Conservation (phyloP, 495 filamentous ascomycete species). For the Aspergillus leporis region DNA sequence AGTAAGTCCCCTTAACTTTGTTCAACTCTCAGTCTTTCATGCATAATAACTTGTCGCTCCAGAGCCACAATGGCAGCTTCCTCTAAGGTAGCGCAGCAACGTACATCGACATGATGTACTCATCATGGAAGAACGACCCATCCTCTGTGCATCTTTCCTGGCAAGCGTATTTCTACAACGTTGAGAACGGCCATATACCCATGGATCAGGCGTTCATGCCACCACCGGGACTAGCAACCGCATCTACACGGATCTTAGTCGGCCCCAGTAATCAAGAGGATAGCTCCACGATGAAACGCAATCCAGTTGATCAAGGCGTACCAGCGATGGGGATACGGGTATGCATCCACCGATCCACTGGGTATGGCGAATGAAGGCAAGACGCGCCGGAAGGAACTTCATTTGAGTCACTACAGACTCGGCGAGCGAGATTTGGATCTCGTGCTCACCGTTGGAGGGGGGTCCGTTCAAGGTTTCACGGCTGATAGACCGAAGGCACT, state of each 20-base stretch:
- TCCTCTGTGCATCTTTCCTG: constrained; percentile 85
- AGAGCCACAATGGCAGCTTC: constrained; percentile 66
- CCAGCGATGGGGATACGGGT: constrained; percentile 86
- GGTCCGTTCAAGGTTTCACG: constrained; percentile 77
- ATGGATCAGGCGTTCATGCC: no score
- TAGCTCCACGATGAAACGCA: constrained; percentile 76
- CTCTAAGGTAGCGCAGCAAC: constrained; percentile 82
- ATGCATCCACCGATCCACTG: constrained; percentile 82
- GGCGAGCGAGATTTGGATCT: constrained; percentile 81
- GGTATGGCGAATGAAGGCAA: constrained; percentile 73
- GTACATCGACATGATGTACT: constrained; percentile 94
- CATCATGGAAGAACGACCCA: constrained; percentile 84
- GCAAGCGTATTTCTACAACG: constrained; percentile 92
- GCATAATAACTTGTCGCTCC: background rate
- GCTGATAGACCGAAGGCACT: constrained; percentile 72
- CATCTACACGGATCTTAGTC: no score
- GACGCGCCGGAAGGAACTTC: constrained; percentile 65
- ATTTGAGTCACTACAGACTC: constrained; percentile 78
- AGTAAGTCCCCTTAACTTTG: background rate
- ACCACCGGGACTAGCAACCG: no score
- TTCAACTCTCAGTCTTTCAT: background rate
- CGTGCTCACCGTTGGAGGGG: constrained; percentile 77
- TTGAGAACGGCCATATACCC: constrained; percentile 86
- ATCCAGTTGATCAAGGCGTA: constrained; percentile 81
- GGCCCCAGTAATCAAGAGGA: background rate